Evolutionary conservation across 495 filamentous ascomycete species (phyloP).

Genomic region (Talaromyces proteolyticus): DNA sequence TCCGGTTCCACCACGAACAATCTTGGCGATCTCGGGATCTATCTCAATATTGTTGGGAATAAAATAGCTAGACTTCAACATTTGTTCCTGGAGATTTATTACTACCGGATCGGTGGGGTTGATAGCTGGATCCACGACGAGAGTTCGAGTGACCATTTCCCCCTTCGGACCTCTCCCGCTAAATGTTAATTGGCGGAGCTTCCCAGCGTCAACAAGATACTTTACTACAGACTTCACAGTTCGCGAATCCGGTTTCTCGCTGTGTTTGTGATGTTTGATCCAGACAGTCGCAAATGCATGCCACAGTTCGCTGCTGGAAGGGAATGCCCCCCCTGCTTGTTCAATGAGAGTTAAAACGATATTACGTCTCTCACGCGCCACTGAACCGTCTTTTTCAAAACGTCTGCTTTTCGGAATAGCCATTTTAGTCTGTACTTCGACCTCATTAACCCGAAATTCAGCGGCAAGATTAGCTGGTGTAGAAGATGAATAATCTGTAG

Average conservation of each 20-base stretch:
- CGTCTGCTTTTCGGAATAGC: slow-evolving; percentile 5
- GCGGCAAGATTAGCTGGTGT: background rate
- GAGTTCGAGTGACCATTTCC: slow-evolving; percentile 45
- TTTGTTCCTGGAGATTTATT: slow-evolving; percentile 44
- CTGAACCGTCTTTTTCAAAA: slow-evolving; percentile 33
- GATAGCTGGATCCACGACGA: slow-evolving; percentile 45
- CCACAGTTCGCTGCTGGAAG: slow-evolving; percentile 65
- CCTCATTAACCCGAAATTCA: background rate
- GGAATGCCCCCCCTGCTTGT: slow-evolving; percentile 66
- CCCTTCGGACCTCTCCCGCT: slow-evolving; percentile 50
- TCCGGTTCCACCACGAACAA: slow-evolving; percentile 5
- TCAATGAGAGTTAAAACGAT: slow-evolving; percentile 67
- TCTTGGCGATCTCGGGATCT: slow-evolving; percentile 20
- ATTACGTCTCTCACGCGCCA: slow-evolving; percentile 44
- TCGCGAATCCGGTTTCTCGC: slow-evolving; percentile 41
- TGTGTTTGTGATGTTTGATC: slow-evolving; percentile 39
- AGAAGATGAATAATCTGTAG: no score
- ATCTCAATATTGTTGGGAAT: slow-evolving; percentile 29
- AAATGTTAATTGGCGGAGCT: slow-evolving; percentile 57
- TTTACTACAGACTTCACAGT: slow-evolving; percentile 54
- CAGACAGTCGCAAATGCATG: slow-evolving; percentile 61
- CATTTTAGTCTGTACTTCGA: background rate
- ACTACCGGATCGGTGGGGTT: slow-evolving; percentile 43
- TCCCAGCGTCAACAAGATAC: slow-evolving; percentile 50
- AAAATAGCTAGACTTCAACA: slow-evolving; percentile 33